These are phyloP conservation scores for Hyphodiscus hymeniophilus DNA, from an alignment of 495 filamentous ascomycete species.

Conservation along the genomic window DNA sequence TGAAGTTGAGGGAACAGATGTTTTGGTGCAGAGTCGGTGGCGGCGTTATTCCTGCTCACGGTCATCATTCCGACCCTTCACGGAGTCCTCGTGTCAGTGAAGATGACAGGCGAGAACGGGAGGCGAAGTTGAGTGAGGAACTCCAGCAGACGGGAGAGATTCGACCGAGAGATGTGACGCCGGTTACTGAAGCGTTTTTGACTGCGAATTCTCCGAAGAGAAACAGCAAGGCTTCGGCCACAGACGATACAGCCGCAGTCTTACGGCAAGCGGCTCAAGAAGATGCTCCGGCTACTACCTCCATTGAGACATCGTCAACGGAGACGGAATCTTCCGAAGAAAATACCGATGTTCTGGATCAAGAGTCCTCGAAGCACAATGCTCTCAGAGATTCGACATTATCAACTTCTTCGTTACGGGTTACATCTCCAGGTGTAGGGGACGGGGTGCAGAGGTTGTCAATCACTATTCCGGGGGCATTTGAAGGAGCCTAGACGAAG, in stretches of 20 bases:
- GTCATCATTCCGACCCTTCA: constrained; percentile 8
- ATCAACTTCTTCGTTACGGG: constrained; percentile 14
- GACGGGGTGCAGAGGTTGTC: constrained; percentile 19
- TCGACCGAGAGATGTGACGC: constrained; percentile 20
- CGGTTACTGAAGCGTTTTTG: neutral
- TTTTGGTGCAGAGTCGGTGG: constrained; percentile 86
- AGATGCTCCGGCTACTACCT: constrained; percentile 6
- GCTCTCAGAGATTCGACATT: constrained; percentile 9
- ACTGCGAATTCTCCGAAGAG: neutral
- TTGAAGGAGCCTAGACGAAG: constrained; percentile 6
- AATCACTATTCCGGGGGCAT: constrained; percentile 21
- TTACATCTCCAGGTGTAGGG: constrained; percentile 2
- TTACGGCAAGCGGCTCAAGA: constrained; percentile 8
- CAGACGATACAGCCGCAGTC: constrained; percentile 6
- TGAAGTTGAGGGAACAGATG: constrained; percentile 82
- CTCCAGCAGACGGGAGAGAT: constrained; percentile 19
- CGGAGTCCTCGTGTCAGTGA: constrained; percentile 14
- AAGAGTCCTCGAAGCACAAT: neutral
- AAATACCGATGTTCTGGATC: neutral
- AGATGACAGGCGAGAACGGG: constrained; percentile 17
- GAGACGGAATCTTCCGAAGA: neutral
- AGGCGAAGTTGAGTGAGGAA: constrained; percentile 19
- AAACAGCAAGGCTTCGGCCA: neutral
- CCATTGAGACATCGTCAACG: neutral
- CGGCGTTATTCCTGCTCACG: constrained; percentile 19